Evolutionary conservation across 352 stramenopile genomes (phyloP).

Genomic region (Phytophthora sansomeana): DNA sequence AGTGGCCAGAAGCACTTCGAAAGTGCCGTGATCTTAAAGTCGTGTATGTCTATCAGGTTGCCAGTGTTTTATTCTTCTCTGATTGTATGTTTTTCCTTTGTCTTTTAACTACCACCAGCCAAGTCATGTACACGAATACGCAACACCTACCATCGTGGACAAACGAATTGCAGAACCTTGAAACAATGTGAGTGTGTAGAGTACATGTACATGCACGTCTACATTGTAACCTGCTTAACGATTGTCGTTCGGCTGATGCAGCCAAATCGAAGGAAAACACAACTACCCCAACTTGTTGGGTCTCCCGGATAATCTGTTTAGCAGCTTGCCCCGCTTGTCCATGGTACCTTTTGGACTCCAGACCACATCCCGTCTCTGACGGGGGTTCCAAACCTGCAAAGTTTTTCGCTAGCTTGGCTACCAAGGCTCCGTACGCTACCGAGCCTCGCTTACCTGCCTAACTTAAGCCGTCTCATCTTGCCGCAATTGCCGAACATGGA

Average conservation of each 20-base stretch:
- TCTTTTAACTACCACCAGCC: conserved; percentile 14
- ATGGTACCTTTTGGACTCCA: conserved; percentile 28
- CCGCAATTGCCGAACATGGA: conserved; percentile 16
- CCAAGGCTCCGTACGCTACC: conserved; percentile 26
- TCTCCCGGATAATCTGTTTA: conserved; percentile 35
- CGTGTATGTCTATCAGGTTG: conserved; percentile 35
- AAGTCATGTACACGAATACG: conserved; percentile 38
- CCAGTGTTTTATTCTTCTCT: neutral
- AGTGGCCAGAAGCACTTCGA: conserved; percentile 33
- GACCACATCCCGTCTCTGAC: conserved; percentile 14
- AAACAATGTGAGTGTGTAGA: conserved; percentile 8
- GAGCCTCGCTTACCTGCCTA: conserved; percentile 17
- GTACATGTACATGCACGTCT: too few species aligned
- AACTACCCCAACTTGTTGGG: conserved; percentile 3
- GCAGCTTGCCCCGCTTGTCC: conserved; percentile 20
- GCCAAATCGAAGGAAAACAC: conserved; percentile 26
- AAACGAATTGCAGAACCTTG: conserved; percentile 23
- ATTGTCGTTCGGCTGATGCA: neutral
- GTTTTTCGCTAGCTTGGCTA: conserved; percentile 32
- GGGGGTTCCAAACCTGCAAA: conserved; percentile 29
- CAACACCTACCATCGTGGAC: conserved; percentile 29
- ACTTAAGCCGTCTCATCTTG: conserved; percentile 22
- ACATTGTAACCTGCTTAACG: neutral
- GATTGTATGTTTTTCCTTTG: neutral
- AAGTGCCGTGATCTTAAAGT: conserved; percentile 34